phyloP scores from a whole-genome alignment of 1,284 basidiomycete genomes.

The Cystobasidium sp. region DNA sequence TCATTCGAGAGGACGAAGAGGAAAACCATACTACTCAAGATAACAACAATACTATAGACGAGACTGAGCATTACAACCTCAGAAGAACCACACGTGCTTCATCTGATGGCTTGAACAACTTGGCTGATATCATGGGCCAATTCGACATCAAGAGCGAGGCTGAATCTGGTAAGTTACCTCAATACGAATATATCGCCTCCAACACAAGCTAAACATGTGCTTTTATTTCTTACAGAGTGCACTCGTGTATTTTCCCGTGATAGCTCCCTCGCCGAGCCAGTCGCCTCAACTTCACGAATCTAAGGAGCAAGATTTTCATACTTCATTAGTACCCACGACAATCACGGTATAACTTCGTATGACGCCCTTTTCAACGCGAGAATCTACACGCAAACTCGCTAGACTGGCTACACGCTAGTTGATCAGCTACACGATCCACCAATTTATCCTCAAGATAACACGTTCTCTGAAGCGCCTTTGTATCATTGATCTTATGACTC shows the following conservation, averaged over 20 bases:
- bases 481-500: no score
- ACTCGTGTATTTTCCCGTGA: slow-evolving; percentile 13
- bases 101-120: slow-evolving; percentile 14
- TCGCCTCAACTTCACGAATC: slow-evolving; percentile 7
- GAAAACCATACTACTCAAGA: slow-evolving; percentile 15
- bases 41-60: neutral
- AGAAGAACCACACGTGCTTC: slow-evolving; percentile 12
- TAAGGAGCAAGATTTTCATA: neutral
- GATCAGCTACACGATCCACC: no score
- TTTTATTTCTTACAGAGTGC: neutral
- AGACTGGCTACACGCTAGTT: no score
- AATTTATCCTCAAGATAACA: no score
- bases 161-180: slow-evolving; percentile 17
- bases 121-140: slow-evolving; percentile 8
- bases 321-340: neutral
- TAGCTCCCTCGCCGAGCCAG: slow-evolving; percentile 8
- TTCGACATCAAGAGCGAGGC: slow-evolving; percentile 28
- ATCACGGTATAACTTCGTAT: no score
- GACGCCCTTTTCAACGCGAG: no score
- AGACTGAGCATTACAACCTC: neutral
- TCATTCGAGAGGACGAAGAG: slow-evolving; percentile 15
- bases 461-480: no score
- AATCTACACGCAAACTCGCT: no score
- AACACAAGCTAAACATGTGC: neutral
- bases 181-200: neutral